Percentiles rank a stretch among this genome's conserved stretches.
phyloP scores from a whole-genome alignment of 2,329 filamentous ascomycete genomes.

The Curvularia hawaiiensis region DNA sequence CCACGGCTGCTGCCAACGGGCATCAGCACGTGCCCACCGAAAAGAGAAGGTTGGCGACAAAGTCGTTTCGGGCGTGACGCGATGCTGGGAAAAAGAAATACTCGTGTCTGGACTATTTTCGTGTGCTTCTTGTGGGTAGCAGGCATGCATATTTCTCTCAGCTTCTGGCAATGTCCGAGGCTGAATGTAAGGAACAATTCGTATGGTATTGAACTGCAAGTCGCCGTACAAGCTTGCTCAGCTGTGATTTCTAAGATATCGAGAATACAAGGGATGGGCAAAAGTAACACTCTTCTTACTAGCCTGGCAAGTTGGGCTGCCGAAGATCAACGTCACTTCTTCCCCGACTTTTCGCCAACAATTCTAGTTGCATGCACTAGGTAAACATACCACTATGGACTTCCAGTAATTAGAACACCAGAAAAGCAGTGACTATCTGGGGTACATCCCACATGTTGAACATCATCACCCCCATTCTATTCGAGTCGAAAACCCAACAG shows the following conservation, averaged over 20 bases:
- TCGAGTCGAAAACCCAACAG: background rate
- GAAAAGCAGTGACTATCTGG: background rate
- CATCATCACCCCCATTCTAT: background rate
- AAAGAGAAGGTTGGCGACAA: background rate
- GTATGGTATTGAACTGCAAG: background rate
- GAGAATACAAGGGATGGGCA: background rate
- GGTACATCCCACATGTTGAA: background rate
- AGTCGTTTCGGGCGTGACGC: background rate
- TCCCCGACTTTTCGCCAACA: background rate
- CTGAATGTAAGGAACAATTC: background rate
- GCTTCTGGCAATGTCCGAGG: background rate
- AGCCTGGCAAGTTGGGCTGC: background rate
- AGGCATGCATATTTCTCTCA: background rate
- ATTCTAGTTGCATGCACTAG: background rate
- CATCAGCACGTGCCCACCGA: background rate
- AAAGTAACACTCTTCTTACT: background rate
- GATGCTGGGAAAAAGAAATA: background rate
- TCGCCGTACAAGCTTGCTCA: background rate
- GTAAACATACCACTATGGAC: background rate
- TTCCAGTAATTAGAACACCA: background rate
- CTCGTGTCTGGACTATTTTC: background rate
- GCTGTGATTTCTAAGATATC: background rate
- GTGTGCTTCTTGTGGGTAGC: background rate
- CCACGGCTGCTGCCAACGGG: constrained; percentile 8
- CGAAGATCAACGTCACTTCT: background rate